These are phyloP conservation scores for Mucor saturninus DNA, from an alignment of 371 early-diverging fungal genomes.

Conservation along the genomic window DNA sequence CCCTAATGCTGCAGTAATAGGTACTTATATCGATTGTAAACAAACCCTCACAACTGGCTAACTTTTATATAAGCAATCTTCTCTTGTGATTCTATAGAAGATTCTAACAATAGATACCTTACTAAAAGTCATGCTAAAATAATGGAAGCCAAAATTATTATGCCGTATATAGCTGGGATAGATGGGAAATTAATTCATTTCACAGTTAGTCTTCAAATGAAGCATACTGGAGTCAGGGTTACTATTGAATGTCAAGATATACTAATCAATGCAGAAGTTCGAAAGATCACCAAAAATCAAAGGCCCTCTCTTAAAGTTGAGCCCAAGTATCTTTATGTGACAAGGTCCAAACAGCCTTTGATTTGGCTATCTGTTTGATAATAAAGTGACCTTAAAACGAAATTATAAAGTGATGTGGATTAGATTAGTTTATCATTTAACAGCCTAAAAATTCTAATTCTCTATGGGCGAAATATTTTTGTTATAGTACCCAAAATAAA, in stretches of 20 bases:
- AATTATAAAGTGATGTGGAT: no score
- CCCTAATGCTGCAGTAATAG: constrained; percentile 4
- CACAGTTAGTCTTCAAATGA: not conserved
- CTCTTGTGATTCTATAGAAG: not conserved
- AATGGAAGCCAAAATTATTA: not conserved
- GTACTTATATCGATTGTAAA: not conserved
- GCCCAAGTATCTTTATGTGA: no score
- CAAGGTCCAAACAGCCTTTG: no score
- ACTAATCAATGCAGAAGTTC: not conserved
- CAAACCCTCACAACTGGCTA: not conserved
- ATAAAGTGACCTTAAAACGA: no score
- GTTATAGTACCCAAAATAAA: no score
- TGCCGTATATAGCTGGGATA: not conserved
- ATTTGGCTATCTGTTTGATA: no score
- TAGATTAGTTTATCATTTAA: no score
- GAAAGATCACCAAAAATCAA: no score
- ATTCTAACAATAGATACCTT: not conserved
- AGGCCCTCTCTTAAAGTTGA: no score
- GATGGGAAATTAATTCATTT: no score
- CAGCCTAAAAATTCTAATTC: no score
- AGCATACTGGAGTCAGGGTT: not conserved
- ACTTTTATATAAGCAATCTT: constrained; percentile 1
- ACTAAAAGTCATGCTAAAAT: not conserved
- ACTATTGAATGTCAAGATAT: not conserved
- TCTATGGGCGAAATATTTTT: no score